These are phyloP conservation scores for Aspergillus arachidicola DNA, from an alignment of 2,329 filamentous ascomycete genomes.

Conservation along the genomic window DNA sequence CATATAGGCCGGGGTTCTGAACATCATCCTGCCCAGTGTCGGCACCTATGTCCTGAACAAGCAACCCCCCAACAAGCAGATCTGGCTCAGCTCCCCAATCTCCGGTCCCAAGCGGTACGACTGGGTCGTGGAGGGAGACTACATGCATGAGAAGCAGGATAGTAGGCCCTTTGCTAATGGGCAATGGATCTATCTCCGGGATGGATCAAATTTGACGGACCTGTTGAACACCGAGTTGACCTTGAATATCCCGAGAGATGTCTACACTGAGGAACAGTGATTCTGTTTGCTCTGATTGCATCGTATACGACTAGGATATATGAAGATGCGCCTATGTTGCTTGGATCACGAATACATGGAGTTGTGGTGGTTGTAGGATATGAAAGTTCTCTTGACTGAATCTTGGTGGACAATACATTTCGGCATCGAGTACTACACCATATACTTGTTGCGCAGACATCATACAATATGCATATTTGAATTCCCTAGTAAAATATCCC, in stretches of 20 bases:
- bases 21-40: slow-evolving; percentile 66
- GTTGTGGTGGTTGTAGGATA: slow-evolving; percentile 10
- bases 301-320: background rate
- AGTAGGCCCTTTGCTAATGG: slow-evolving; percentile 56
- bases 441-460: slow-evolving; percentile 17
- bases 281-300: slow-evolving; percentile 14
- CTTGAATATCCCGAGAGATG: slow-evolving; percentile 57
- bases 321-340: background rate
- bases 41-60: slow-evolving; percentile 97
- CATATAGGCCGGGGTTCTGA: slow-evolving; percentile 80
- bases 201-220: slow-evolving; percentile 73
- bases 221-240: slow-evolving; percentile 76
- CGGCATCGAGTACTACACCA: slow-evolving; percentile 14
- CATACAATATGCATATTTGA: background rate
- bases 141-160: slow-evolving; percentile 77
- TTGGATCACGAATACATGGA: background rate
- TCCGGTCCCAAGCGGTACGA: slow-evolving; percentile 94
- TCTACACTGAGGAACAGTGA: slow-evolving; percentile 34
- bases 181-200: slow-evolving; percentile 85
- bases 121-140: slow-evolving; percentile 73
- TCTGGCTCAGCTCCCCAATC: slow-evolving; percentile 91
- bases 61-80: slow-evolving; percentile 94
- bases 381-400: background rate
- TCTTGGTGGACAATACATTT: background rate
- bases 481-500: background rate